Evolutionary conservation across 1,284 basidiomycete species (phyloP), one percentile per base, ranked within the genome.

Genomic region (Microbotryum saponariae): DNA sequence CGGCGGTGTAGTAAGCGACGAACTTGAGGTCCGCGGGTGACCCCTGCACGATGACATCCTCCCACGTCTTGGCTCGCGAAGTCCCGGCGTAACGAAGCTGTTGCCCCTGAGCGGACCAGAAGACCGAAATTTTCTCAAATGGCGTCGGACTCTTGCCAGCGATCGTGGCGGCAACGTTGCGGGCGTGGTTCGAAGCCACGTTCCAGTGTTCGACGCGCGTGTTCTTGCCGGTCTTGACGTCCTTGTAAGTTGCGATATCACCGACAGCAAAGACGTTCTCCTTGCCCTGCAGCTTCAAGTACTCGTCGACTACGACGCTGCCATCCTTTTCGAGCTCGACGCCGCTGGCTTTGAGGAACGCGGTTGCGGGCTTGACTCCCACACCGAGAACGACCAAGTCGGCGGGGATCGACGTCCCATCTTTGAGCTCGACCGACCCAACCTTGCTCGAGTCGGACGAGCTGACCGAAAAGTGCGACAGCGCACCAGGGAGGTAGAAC

Each of bases 201-300:
- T 88, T 92, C 91, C 91, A 94, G 76, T 94, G 91, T 76, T 94
- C 91, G 65, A 93, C 86, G 50, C 90, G 78, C 56, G 78, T 77
- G 62, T 78, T 73, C 55, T 80, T 80, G 4, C 83, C 83, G 4
- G 74, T 76, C 14, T 64, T 63, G 52, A 56, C 48, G 53, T 71
- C 62, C 16, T 62, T 57, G 61, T 60, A 71, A 2, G 60, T 80
- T 1, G 91, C 91, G 71, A 96, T 92, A 76, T 96, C 91, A 54
- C 91, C 92, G 61, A 94, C 83, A 6, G 92, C 92, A 74, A 83
- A 97, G 7, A 96, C 83, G 69, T 85, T 77, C 14, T 74, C 74
- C 69, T 67, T 80, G 20, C 64, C 14, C 20, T 60, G 56, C 6
- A 56, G 59, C 71, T 64, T 82, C 73, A 61, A 73, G 20, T 67